These are phyloP conservation scores for Suhomyces sp. DNA, from an alignment of 805 yeast genomes.

Conservation along the genomic window DNA sequence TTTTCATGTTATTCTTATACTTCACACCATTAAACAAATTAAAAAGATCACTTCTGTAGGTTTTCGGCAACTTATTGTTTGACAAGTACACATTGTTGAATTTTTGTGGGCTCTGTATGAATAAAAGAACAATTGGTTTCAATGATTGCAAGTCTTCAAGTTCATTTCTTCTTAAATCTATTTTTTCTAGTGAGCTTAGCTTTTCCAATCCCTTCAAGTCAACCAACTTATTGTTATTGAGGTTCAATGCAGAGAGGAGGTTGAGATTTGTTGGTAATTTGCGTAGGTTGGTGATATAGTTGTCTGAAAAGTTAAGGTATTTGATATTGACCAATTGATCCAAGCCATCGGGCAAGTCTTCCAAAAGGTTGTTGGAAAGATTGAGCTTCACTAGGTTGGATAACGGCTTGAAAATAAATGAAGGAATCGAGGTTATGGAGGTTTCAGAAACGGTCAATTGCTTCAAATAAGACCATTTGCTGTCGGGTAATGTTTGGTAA, in stretches of 20 bases:
- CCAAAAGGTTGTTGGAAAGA: slow-evolving; percentile 53
- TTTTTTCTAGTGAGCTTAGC: slow-evolving; percentile 43
- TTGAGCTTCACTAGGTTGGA: slow-evolving; percentile 47
- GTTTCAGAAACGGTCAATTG: slow-evolving; percentile 43
- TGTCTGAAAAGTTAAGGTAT: slow-evolving; percentile 45
- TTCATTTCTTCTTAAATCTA: slow-evolving; percentile 53
- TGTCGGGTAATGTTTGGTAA: slow-evolving; percentile 29
- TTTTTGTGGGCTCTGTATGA: slow-evolving; percentile 27
- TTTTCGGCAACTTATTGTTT: slow-evolving; percentile 47
- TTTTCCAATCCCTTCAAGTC: slow-evolving; percentile 47
- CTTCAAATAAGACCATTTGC: slow-evolving; percentile 41
- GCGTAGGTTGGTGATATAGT: slow-evolving; percentile 34
- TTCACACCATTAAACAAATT: slow-evolving; percentile 55
- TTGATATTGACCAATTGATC: slow-evolving; percentile 47
- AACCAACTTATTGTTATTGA: slow-evolving; percentile 48
- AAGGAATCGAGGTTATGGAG: slow-evolving; percentile 36
- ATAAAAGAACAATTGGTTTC: slow-evolving; percentile 37
- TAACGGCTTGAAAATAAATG: slow-evolving; percentile 39
- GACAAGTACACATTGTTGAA: slow-evolving; percentile 41
- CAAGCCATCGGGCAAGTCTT: slow-evolving; percentile 53
- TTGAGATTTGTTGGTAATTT: slow-evolving; percentile 35
- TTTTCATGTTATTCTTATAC: slow-evolving; percentile 46
- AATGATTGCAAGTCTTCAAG: slow-evolving; percentile 34
- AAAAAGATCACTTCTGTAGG: slow-evolving; percentile 52
- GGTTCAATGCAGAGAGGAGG: slow-evolving; percentile 45